Evolutionary conservation across 257 asterid species (phyloP), one percentile per base, ranked within the genome.

Genomic region (Solanum clarkiae): DNA sequence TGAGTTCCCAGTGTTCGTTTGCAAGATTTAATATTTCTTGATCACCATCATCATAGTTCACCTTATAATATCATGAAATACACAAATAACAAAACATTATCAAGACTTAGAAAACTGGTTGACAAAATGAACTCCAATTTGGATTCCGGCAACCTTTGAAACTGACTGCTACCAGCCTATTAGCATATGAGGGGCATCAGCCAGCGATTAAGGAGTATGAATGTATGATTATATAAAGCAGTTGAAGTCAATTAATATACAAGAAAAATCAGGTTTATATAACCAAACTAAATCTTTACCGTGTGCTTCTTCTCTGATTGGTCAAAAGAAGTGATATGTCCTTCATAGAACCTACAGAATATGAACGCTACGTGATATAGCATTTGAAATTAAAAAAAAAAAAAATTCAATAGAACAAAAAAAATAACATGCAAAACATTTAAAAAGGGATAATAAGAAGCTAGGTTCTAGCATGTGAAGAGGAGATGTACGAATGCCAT

Each of bases 41-140:
- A 0, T 84, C 89, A 53, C 87, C 91, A 42, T 89, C 91, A 84
- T 81, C 88, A 81, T 87, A 89, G 36, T 11, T 53, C 54, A 87
- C 84, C 90, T 89, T 59, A 49, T 18, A 84, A 87, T 79, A 79
- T 32, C 83, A 77, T 10, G 83, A 51, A 80, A 69, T 42, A 16
- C 80, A 81, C 65, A 54, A 77, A 17, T 1, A 18, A 82, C 9
- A 32, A 59, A 82, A 82, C 85, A 44, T 22, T 60, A 53, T 51
- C 77, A 66, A 11, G 24, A 11, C 24, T 62, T 49, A 40, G 70
- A n/a, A 51, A 55, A 42, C 16, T 51, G 81, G 56, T 54, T 49
- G 40, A 54, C 53, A 75, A 75, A 36, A 75, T 57, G 36, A 70
- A 81, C 54, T n/a, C 63, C 66, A 71, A 47, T 16, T 54, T 82